These are phyloP conservation scores for Cercospora sp. DNA, from an alignment of 2,329 filamentous ascomycete species.

Conservation along the genomic window DNA sequence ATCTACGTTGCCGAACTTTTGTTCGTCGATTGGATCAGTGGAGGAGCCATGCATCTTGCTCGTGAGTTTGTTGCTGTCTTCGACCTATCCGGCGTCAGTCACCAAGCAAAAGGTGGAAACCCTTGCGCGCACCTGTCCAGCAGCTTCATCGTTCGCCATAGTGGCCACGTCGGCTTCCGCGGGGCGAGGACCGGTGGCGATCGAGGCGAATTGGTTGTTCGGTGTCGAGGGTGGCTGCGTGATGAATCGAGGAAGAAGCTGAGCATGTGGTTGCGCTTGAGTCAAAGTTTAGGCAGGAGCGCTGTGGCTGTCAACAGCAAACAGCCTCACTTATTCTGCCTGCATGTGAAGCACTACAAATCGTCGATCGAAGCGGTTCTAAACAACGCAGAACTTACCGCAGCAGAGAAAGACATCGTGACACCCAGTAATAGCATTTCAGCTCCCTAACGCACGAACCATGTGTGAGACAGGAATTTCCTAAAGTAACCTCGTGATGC, in stretches of 20 bases:
- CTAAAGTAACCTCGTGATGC: constrained; percentile 13
- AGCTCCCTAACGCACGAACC: constrained; percentile 19
- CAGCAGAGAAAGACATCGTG: background rate
- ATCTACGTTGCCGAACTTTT: background rate
- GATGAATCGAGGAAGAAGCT: background rate
- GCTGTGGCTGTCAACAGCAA: background rate
- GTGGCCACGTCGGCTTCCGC: too few relatives aligned
- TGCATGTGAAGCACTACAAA: too few relatives aligned
- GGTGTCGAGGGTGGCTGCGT: background rate
- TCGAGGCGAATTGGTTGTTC: background rate
- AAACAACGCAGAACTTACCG: too few relatives aligned
- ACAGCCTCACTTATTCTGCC: too few relatives aligned
- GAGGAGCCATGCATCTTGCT: background rate
- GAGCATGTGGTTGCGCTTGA: background rate
- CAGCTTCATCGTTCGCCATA: background rate
- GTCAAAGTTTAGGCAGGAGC: background rate
- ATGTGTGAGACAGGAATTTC: constrained; percentile 15
- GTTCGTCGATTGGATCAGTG: background rate
- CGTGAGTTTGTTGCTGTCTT: background rate
- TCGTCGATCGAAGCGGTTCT: too few relatives aligned
- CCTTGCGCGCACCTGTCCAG: background rate
- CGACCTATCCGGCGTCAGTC: background rate
- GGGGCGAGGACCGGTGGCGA: too few relatives aligned
- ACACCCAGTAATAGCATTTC: constrained; percentile 13
- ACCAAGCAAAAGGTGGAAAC: background rate